phyloP scores from a whole-genome alignment of 352 stramenopile species.

The Nothophytophthora sp. region DNA sequence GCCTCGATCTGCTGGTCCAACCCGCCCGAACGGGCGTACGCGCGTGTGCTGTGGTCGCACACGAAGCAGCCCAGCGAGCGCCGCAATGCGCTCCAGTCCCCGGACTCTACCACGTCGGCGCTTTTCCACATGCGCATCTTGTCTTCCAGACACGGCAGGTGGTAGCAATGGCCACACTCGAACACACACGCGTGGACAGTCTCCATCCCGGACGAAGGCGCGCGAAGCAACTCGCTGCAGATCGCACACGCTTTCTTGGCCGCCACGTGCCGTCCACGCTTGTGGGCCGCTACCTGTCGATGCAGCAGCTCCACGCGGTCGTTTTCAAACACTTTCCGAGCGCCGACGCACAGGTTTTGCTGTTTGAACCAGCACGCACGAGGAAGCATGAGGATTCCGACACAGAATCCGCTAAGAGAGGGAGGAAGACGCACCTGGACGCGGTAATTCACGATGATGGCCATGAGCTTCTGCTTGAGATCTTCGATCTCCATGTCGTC shows the following conservation, averaged over 20 bases:
- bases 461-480: constrained; percentile 79
- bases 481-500: constrained; percentile 83
- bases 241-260: constrained; percentile 63
- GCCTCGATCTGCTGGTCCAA: constrained; percentile 45
- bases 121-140: constrained; percentile 90
- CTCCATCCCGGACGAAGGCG: constrained; percentile 44
- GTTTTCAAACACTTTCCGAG: constrained; percentile 78
- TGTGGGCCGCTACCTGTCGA: constrained; percentile 63
- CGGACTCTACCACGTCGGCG: constrained; percentile 45
- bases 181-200: constrained; percentile 75
- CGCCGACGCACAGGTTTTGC: constrained; percentile 78
- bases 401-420: not conserved
- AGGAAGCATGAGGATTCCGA: not conserved
- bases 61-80: constrained; percentile 76
- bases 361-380: too few species aligned
- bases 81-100: constrained; percentile 45
- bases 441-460: constrained; percentile 81
- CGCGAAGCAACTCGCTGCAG: constrained; percentile 58
- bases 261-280: constrained; percentile 60
- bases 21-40: constrained; percentile 43
- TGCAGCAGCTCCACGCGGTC: constrained; percentile 74
- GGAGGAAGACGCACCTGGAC: constrained; percentile 55
- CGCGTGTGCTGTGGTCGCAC: constrained; percentile 77
- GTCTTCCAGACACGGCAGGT: constrained; percentile 78
- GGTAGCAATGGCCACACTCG: constrained; percentile 84